Evolutionary conservation across 78 protist species (phyloP).

Genomic region (Polysphondylium violaceum): DNA sequence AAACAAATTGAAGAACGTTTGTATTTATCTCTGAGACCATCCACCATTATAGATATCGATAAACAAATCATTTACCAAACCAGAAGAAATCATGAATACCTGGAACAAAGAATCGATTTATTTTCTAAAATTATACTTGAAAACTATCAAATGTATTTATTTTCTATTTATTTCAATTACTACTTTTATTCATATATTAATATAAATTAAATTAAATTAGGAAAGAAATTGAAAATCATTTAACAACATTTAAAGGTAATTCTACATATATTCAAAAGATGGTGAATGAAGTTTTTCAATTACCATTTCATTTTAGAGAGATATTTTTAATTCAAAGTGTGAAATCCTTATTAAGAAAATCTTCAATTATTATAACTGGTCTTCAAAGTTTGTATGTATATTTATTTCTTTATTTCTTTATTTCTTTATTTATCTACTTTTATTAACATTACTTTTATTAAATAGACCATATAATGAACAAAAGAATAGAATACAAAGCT

Average conservation of each 20-base stretch:
- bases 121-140: slow-evolving; percentile 6
- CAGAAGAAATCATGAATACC: slow-evolving; percentile 14
- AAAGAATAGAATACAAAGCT: not conserved
- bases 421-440: not conserved
- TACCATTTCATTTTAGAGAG: slow-evolving; percentile 42
- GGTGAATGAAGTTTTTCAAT: slow-evolving; percentile 37
- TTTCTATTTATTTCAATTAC: not conserved
- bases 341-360: slow-evolving; percentile 30
- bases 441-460: not conserved
- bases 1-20: slow-evolving; percentile 49
- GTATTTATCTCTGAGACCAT: slow-evolving; percentile 41
- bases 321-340: slow-evolving; percentile 21
- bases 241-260: slow-evolving; percentile 6
- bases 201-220: not conserved
- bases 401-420: not conserved
- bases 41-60: slow-evolving; percentile 53
- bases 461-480: slow-evolving; percentile 3
- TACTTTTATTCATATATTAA: not conserved
- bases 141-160: too few relatives aligned
- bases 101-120: slow-evolving; percentile 11
- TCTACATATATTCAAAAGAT: slow-evolving; percentile 19
- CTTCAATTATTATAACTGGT: not conserved
- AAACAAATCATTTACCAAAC: slow-evolving; percentile 25
- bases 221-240: slow-evolving; percentile 18
- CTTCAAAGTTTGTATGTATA: slow-evolving; percentile 46